Evolutionary conservation across 257 asterid genomes (phyloP).

Genomic region (Rauvolfia tetraphylla): DNA sequence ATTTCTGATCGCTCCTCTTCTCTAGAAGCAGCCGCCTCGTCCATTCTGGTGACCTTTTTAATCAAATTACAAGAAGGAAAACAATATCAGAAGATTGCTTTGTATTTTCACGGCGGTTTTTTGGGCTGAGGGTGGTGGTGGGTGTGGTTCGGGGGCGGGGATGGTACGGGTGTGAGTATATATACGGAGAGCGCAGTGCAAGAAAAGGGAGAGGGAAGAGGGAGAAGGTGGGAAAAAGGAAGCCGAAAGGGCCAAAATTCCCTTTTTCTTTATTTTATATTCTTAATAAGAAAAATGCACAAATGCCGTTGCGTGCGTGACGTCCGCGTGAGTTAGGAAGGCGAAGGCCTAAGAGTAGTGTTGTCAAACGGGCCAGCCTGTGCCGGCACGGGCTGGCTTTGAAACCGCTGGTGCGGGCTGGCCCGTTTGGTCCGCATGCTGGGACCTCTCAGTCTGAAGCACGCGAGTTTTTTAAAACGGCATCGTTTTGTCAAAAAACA

Average conservation of each 20-base stretch:
- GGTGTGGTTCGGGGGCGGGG: neutral
- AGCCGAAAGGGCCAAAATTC: neutral
- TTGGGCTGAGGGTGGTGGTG: neutral
- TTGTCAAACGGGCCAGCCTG: no score
- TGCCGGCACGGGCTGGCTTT: no score
- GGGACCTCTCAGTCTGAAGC: no score
- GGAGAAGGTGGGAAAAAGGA: neutral
- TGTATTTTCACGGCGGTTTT: neutral
- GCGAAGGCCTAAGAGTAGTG: no score
- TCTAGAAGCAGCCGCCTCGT: slow-evolving; percentile 11
- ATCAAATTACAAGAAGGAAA: no score
- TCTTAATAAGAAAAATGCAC: neutral
- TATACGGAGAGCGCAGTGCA: neutral
- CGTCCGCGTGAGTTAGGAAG: neutral
- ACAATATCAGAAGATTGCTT: neutral
- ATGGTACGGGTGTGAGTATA: neutral
- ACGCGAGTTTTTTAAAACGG: no score
- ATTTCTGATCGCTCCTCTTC: slow-evolving; percentile 16
- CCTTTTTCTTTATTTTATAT: neutral
- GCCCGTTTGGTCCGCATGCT: no score
- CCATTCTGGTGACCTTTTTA: slow-evolving; percentile 11
- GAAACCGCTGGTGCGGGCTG: no score
- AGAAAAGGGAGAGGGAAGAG: neutral
- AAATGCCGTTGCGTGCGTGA: neutral
- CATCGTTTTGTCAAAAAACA: no score